Conservation (phyloP, 2,329 filamentous ascomycete genomes). For the Pseudopyrenochaeta lycopersici region DNA sequence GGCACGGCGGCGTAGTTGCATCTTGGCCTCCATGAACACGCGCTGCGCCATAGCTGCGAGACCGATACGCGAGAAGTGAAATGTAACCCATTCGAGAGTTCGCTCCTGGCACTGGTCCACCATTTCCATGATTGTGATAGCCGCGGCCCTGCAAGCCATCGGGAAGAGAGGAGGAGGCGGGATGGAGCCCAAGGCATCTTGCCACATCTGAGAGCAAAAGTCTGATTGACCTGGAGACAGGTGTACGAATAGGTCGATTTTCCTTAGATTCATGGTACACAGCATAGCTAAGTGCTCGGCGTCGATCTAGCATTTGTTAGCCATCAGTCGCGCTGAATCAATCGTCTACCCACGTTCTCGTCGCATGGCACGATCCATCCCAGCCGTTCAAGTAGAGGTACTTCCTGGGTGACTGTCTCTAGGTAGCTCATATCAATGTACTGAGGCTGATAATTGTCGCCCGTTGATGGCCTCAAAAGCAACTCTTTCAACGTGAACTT, state of each 20-base stretch:
- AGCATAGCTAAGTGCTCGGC: neutral
- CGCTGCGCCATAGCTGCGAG: constrained; percentile 2
- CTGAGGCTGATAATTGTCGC: neutral
- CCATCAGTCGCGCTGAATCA: neutral
- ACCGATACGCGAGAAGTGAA: constrained; percentile 4
- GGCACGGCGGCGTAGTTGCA: neutral
- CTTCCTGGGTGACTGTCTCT: neutral
- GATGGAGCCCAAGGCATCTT: neutral
- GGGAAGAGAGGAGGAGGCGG: neutral
- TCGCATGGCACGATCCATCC: constrained; percentile 1
- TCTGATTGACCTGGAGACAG: neutral
- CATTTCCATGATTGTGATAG: neutral
- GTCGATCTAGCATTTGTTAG: constrained; percentile 4
- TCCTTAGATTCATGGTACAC: constrained; percentile 2
- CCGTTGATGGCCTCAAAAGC: neutral
- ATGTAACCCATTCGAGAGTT: constrained; percentile 3
- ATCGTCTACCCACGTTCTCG: neutral
- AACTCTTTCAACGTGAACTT: constrained; percentile 5
- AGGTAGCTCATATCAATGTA: constrained; percentile 1
- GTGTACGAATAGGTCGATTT: constrained; percentile 5
- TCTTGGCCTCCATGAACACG: constrained; percentile 1
- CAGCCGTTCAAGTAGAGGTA: neutral
- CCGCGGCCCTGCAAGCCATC: neutral
- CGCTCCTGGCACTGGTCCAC: constrained; percentile 5
- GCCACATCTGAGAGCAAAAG: neutral